Evolutionary conservation across 768 basidiomycete species (phyloP), one percentile per base, ranked within the genome.

Genomic region (Trametes sanguinea): DNA sequence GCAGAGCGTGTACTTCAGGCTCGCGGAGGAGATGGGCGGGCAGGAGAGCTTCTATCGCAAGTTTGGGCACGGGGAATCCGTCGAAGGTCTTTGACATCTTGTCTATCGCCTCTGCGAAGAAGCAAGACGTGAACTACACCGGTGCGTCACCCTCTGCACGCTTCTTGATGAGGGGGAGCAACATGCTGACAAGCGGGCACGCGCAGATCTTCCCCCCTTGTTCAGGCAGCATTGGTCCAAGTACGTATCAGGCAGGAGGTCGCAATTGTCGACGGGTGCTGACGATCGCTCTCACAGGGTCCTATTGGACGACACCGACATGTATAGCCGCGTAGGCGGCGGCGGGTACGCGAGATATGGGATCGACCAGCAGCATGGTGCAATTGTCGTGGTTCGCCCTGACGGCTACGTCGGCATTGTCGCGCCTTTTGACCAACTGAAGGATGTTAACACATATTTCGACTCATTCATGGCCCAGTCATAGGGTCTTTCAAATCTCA

Each of bases 401-500:
- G 87, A 87, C 65, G 88, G 88, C 17, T 89, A 87, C 58, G 79
- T 90, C 33, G 85, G 83, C 5, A 77, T 76, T 65, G 74, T 89
- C 33, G 78, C 78, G 0, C 81, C 86, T 0, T 70, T 90, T 40
- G 76, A 78, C 11, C 64, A 77, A 9, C 59, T 67, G 27, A 65
- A 72, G 16, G 66, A 69, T 2, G 43, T 89, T 43, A 72, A 78
- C 35, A n/a, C 32, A 1, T 89, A 88, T 67, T 84, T 89, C 39
- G 65, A 67, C 1, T 69, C 71, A 1, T 86, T 88, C 67, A 72
- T 81, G 69, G 48, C 46, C 4, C 46, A 29, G 27, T 47, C 6
- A 11, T 29, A 50, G 30, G 13, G 6, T 50, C 29, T 2, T 7
- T n/a, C 11, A 27, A 47, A 1, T n/a, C 22, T 22, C 22, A 22